phyloP scores from a whole-genome alignment of 352 stramenopile genomes.

The Pythium oligandrum region DNA sequence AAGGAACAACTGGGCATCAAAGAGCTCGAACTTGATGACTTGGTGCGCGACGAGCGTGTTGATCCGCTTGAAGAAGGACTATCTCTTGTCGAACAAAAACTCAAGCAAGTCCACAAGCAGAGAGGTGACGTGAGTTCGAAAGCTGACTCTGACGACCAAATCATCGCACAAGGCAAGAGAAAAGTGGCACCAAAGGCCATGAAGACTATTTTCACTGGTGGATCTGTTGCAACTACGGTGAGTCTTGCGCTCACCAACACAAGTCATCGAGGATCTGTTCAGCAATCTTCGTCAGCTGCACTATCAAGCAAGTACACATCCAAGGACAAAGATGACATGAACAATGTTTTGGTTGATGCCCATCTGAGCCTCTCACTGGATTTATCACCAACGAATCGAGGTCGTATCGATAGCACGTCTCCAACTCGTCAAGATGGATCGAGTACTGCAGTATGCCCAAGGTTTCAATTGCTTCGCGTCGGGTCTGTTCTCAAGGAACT shows the following conservation, averaged over 20 bases:
- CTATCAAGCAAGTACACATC: not conserved
- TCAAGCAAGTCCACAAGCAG: slow-evolving; percentile 25
- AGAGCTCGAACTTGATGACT: slow-evolving; percentile 6
- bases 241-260: not conserved
- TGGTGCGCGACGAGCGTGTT: slow-evolving; percentile 12
- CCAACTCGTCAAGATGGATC: slow-evolving; percentile 2
- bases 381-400: slow-evolving; percentile 14
- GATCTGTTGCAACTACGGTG: slow-evolving; percentile 1
- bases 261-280: slow-evolving; percentile 1
- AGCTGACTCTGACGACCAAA: slow-evolving; percentile 12
- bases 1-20: not conserved
- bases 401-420: not conserved
- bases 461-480: slow-evolving; percentile 43
- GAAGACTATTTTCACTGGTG: slow-evolving; percentile 4
- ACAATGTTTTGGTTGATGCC: slow-evolving; percentile 22
- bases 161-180: slow-evolving; percentile 7
- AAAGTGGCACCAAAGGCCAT: slow-evolving; percentile 12
- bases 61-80: slow-evolving; percentile 5
- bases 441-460: slow-evolving; percentile 16
- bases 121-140: slow-evolving; percentile 7
- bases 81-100: slow-evolving; percentile 11
- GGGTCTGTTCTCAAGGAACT: slow-evolving; percentile 36
- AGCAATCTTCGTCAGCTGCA: slow-evolving; percentile 1
- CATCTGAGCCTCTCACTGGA: slow-evolving; percentile 31
- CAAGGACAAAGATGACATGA: slow-evolving; percentile 30